These are phyloP conservation scores for Falciphora oryzae DNA, from an alignment of 2,329 filamentous ascomycete genomes.

Conservation along the genomic window DNA sequence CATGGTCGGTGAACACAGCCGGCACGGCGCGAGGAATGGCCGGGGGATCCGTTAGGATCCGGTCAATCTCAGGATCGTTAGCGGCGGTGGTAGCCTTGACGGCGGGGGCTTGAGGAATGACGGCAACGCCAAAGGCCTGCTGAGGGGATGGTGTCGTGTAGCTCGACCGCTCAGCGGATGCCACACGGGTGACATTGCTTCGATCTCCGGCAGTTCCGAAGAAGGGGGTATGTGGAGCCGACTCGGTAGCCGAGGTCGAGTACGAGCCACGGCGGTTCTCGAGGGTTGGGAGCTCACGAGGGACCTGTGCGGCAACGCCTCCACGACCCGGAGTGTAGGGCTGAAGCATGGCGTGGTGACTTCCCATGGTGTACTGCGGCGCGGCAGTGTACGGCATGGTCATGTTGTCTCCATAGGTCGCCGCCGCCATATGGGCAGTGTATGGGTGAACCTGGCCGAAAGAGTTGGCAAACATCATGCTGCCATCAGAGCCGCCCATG, in stretches of 20 bases:
- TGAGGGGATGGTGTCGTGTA: slow-evolving; percentile 64
- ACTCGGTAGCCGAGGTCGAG: slow-evolving; percentile 55
- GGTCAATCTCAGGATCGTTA: slow-evolving; percentile 50
- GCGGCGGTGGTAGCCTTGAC: slow-evolving; percentile 34
- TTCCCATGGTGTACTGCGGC: slow-evolving; percentile 15
- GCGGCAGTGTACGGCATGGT: slow-evolving; percentile 16
- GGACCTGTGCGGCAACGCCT: slow-evolving; percentile 35
- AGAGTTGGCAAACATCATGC: slow-evolving; percentile 21
- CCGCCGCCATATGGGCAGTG: slow-evolving; percentile 16
- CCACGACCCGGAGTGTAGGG: slow-evolving; percentile 50
- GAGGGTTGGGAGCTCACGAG: slow-evolving; percentile 52
- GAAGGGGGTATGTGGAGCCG: slow-evolving; percentile 59
- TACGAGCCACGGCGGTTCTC: slow-evolving; percentile 64
- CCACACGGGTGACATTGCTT: slow-evolving; percentile 54
- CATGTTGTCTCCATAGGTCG: slow-evolving; percentile 19
- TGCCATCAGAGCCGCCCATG: slow-evolving; percentile 22
- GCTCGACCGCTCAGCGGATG: slow-evolving; percentile 53
- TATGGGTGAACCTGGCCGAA: slow-evolving; percentile 20
- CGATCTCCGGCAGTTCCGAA: slow-evolving; percentile 53
- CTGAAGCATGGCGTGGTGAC: slow-evolving; percentile 24
- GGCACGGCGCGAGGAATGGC: slow-evolving; percentile 83
- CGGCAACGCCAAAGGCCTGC: slow-evolving; percentile 15
- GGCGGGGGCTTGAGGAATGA: slow-evolving; percentile 10
- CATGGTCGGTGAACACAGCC: slow-evolving; percentile 78
- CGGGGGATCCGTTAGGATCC: slow-evolving; percentile 68